Evolutionary conservation across 2,329 filamentous ascomycete genomes (phyloP), one percentile per base, ranked within the genome.

Genomic region (Cordyceps pruinosa): DNA sequence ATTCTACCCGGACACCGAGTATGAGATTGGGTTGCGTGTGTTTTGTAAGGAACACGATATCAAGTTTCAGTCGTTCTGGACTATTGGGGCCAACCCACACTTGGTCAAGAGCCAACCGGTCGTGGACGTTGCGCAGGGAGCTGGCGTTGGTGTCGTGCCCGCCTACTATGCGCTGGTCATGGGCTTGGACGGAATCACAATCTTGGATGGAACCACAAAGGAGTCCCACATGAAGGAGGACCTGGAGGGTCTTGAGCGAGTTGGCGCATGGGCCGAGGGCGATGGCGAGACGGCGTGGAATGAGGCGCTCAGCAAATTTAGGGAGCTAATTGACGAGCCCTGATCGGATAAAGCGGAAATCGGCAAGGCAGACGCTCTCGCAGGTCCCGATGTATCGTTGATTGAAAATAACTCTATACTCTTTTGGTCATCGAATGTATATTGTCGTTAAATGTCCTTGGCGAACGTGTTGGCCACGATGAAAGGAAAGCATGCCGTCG

Each of bases 391-490:
- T 47, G 17, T 12, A 48, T 30, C 28, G n/a, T 48, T 28, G 17
- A 52, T 48, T 35, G 2, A 3, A 17, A 41, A 45, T 50, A 28
- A 21, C 21, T 37, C 4, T 44, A 30, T 50, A 23, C 50, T n/a
- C 19, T 2, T 13, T 37, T 34, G 12, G n/a, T 35, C 19, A 37
- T 41, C 10, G 46, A 46, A 37, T 35, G 56, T 61, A n/a, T 28
- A 46, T 44, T 12, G 48, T 44, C 51, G 61, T 60, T 61, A 63
- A 37, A 66, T 64, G 45, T 79, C 79, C 59, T 84, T 85, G 15
- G 83, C 84, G 70, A 87, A 87, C 0, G 83, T 86, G 60, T 84
- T 84, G 37, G 84, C 84, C 25, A 87, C 83, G 59, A 87, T 86
- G 26, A 86, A 78, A 0, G 84, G 84, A 62, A 87, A 87, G 62